phyloP scores from a whole-genome alignment of 306 rosid species.

The Acacia crassicarpa region DNA sequence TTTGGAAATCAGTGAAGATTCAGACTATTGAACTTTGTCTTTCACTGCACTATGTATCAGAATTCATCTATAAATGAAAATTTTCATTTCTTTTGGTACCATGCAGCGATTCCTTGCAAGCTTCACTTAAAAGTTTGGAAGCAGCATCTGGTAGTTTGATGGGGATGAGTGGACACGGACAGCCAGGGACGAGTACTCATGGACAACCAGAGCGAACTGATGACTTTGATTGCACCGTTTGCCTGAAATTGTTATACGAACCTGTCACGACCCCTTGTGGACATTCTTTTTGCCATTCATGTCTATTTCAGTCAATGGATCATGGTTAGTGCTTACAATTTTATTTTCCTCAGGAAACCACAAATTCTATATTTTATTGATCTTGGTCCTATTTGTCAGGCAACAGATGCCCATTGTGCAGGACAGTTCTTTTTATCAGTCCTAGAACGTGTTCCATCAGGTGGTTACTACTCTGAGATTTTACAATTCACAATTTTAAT shows the following conservation, averaged over 20 bases:
- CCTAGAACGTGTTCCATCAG: conserved; percentile 86
- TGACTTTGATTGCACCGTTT: conserved; percentile 90
- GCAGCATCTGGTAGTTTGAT: conserved; percentile 39
- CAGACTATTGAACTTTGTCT: conserved; percentile 26
- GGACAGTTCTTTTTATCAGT: conserved; percentile 89
- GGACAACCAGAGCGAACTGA: conserved; percentile 71
- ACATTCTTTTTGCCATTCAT: conserved; percentile 94
- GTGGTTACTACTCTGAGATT: conserved; percentile 44
- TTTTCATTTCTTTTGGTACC: conserved; percentile 45
- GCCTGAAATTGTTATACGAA: conserved; percentile 81
- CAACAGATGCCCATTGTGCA: conserved; percentile 98
- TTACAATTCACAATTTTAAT: background rate
- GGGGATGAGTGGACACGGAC: conserved; percentile 30
- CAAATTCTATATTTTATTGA: conserved; percentile 32
- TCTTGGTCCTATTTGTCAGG: conserved; percentile 58
- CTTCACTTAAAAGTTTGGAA: conserved; percentile 70
- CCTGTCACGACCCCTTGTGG: conserved; percentile 99
- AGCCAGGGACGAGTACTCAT: conserved; percentile 30
- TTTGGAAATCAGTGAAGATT: conserved; percentile 18
- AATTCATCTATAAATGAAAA: conserved; percentile 14
- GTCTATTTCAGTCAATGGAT: conserved; percentile 93
- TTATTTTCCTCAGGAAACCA: conserved; percentile 23
- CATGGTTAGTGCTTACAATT: conserved; percentile 58
- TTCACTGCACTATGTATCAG: conserved; percentile 18
- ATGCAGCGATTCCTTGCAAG: conserved; percentile 67